Evolutionary conservation across 306 rosid genomes (phyloP), one percentile per base, ranked within the genome.

Genomic region (Gastrolobium villosum): DNA sequence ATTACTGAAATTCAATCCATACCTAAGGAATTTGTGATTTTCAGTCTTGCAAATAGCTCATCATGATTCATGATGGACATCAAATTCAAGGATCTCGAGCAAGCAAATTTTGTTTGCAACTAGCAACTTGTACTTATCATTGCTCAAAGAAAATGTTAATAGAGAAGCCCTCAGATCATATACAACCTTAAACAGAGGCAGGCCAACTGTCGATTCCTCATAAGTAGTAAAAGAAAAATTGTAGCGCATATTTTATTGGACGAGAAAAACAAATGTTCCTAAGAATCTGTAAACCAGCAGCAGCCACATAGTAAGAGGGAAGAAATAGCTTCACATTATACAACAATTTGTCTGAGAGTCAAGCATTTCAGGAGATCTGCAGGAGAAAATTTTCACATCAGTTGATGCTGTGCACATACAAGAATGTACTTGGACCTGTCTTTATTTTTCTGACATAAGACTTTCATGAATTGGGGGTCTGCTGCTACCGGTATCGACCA

Each of bases 331-430:
- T 95, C 90, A 95, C 98, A 95, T 93, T 78, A 91, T 77, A 80
- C 86, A 86, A 79, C 97, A 95, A 76, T 93, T 91, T 76, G 84
- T 0, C 87, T 91, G 96, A 2, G 92, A 81, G 2, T 89, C 94
- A 0, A 87, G 87, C 97, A 88, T 88, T 75, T 93, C 98, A 2
- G 96, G 93, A 72, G 99, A 92, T 84, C 99, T 95, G 98, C 88
- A 84, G 54, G 31, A 63, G 60, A 77, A 85, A 39, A 68, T 14
- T 52, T 39, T 65, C 13, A 32, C 45, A 64, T 80, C 57, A 71
- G 49, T 57, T 44, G 28, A 76, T 65, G 37, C 32, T 55, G 11
- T 6, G 4, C 15, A 65, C 14, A 63, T 13, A 7, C 46, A 48
- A 61, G 5, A 11, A 69, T 65, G 65, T 62, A 20, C 26, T 20